Conservation (phyloP, 306 rosid species). For the Inga laurina region DNA sequence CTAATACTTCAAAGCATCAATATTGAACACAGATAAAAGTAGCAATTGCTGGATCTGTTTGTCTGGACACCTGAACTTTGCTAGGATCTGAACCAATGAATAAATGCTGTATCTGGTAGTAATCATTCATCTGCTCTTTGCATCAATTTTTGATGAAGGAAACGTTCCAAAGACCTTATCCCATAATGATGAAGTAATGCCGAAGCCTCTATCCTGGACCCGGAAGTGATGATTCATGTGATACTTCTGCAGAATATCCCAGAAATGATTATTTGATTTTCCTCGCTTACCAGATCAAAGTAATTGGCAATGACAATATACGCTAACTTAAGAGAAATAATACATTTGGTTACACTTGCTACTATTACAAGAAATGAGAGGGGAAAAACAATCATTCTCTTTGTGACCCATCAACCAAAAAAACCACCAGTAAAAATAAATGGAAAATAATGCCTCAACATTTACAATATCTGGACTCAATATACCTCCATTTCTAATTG, state of each 20-base stretch:
- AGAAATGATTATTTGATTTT: constrained; percentile 10
- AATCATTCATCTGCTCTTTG: constrained; percentile 48
- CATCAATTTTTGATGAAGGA: constrained; percentile 63
- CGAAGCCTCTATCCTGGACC: constrained; percentile 80
- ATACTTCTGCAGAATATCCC: constrained; percentile 62
- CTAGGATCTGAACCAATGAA: constrained; percentile 47
- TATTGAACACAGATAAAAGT: constrained; percentile 34
- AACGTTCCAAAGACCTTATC: constrained; percentile 87
- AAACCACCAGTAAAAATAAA: neutral
- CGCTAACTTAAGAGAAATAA: neutral
- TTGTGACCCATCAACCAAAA: neutral
- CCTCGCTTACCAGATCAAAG: neutral
- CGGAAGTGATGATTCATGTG: constrained; percentile 96
- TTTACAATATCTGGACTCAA: constrained; percentile 13
- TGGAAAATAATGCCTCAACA: neutral
- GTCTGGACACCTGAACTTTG: constrained; percentile 26
- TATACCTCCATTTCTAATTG: constrained; percentile 16
- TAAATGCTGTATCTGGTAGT: constrained; percentile 29
- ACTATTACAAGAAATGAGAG: neutral
- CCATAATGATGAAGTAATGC: constrained; percentile 91
- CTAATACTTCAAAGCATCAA: constrained; percentile 37
- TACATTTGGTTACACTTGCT: constrained; percentile 6
- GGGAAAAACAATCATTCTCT: neutral
- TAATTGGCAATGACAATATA: neutral
- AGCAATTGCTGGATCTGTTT: constrained; percentile 12